phyloP scores from a whole-genome alignment of 2,329 filamentous ascomycete genomes.

The Dactylonectria macrodidyma region DNA sequence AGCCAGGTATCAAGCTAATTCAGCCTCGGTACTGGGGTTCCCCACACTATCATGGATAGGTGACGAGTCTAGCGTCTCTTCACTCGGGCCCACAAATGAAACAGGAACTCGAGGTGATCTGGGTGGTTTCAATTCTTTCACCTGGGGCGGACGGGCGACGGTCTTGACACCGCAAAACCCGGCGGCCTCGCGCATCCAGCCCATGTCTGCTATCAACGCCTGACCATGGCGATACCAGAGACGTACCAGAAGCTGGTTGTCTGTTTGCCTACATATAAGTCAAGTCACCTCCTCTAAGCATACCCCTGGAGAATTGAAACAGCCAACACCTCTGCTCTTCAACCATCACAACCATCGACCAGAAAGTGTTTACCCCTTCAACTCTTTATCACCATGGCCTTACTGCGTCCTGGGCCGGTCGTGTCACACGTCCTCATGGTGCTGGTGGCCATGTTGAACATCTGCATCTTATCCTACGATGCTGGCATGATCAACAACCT shows the following conservation, averaged over 20 bases:
- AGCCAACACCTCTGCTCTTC: no score
- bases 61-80: not conserved
- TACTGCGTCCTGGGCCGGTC: slow-evolving; percentile 13
- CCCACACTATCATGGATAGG: not conserved
- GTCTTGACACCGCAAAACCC: no score
- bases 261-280: no score
- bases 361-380: no score
- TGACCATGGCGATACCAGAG: no score
- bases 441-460: slow-evolving; percentile 28
- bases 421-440: slow-evolving; percentile 22
- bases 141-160: not conserved
- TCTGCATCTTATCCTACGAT: slow-evolving; percentile 30
- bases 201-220: no score
- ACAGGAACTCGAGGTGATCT: not conserved
- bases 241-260: no score
- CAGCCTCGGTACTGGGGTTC: not conserved
- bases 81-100: not conserved
- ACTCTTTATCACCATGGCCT: slow-evolving; percentile 5
- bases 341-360: no score
- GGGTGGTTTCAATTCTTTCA: not conserved
- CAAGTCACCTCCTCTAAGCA: no score
- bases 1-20: not conserved
- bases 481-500: slow-evolving; percentile 32
- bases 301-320: no score
- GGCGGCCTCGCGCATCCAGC: not conserved